Conservation (phyloP, 805 yeast species). For the Grigorovia yakushimaensis region DNA sequence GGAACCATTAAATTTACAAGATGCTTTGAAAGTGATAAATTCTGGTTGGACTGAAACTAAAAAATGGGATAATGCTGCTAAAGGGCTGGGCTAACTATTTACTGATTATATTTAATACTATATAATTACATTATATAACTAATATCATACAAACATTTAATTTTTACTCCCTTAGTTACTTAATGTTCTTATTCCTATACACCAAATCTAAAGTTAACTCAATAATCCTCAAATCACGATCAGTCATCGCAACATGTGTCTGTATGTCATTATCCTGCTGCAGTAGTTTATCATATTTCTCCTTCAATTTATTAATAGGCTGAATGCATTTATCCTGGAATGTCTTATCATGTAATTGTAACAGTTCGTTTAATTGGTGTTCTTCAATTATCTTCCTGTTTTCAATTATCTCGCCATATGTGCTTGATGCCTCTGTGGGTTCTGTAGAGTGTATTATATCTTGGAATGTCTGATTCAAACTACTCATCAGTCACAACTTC, state of each 20-base stretch:
- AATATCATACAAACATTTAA: neutral
- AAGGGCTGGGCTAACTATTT: constrained; percentile 4
- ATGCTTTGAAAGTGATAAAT: constrained; percentile 60
- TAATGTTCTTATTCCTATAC: constrained; percentile 8
- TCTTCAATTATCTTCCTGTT: constrained; percentile 20
- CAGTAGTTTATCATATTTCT: constrained; percentile 10
- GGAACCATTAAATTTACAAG: constrained; percentile 62
- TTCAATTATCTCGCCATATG: constrained; percentile 18
- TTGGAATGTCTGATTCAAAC: neutral
- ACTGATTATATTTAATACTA: neutral
- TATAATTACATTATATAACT: too few relatives aligned
- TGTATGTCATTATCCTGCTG: constrained; percentile 35
- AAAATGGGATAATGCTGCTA: constrained; percentile 53
- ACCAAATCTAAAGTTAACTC: constrained; percentile 44
- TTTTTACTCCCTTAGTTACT: too few relatives aligned
- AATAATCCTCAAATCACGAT: constrained; percentile 60
- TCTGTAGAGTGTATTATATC: neutral
- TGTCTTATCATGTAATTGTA: constrained; percentile 21
- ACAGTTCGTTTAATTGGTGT: constrained; percentile 19
- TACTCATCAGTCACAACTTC: neutral
- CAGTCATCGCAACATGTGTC: constrained; percentile 55
- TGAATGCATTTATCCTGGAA: constrained; percentile 18
- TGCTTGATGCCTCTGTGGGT: constrained; percentile 8
- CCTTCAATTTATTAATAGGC: constrained; percentile 16
- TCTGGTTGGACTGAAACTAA: constrained; percentile 80